Evolutionary conservation across 1,139 yeast genomes (phyloP), one percentile per base, ranked within the genome.

Genomic region (Hyphopichia khmerensis): DNA sequence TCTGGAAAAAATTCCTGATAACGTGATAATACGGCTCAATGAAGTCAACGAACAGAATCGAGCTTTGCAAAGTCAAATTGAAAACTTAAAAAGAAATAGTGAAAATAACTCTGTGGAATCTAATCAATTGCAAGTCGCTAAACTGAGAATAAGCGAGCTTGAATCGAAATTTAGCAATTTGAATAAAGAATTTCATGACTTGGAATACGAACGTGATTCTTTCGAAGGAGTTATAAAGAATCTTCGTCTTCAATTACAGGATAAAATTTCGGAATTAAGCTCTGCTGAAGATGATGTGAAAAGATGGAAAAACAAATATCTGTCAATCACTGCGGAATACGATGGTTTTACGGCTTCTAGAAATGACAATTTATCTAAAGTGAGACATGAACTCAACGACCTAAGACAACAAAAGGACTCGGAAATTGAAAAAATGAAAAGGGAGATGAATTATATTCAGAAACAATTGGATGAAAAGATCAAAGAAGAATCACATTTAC

Each of bases 321-420:
- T 14, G n/a, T 3, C 34, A 3, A 26, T 33, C 5, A 29, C n/a
- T 24, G 43, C 39, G 16, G 48, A 49, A 21, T 40, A 35, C 23
- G 23, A 40, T 16, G 50, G 46, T 3, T 33, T 36, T 13, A 31
- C 40, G 15, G 30, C 33, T 19, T 29, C 45, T 10, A 36, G 41
- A 23, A 38, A 41, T 16, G 30, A 38, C 13, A 40, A 46, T 23
- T 23, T 38, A n/a, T 35, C 29, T n/a, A 39, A 26, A n/a, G 39
- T 36, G 7, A 44, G 40, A 15, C 43, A 49, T n/a, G 49, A 48
- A 16, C 35, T 50, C 30, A 14, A 30, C 37, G 35, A 40, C 9
- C 34, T 33, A 26, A 30, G 19, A 8, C 53, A 56, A 16, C 50
- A 43, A 16, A 44, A 50, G 41, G 43, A 48, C 10, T 35, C 40